A percentile compares a stretch with the other conserved stretches of the same genome.
Conservation (phyloP, 768 basidiomycete genomes). For the Boletus pseudopeckii region DNA sequence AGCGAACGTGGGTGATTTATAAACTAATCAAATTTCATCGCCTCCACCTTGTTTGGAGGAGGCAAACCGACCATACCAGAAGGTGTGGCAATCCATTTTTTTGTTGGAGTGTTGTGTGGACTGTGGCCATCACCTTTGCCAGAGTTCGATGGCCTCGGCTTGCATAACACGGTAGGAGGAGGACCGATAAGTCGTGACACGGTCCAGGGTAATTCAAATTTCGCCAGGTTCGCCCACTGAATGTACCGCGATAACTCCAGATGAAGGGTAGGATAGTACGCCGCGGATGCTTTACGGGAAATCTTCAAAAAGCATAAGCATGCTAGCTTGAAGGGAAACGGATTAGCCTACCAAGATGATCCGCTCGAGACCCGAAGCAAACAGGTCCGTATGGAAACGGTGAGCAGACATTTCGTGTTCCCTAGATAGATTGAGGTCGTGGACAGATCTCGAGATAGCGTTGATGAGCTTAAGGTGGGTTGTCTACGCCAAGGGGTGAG, state of each 20-base stretch:
- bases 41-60: constrained; percentile 41
- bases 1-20: background rate
- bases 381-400: constrained; percentile 81
- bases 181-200: constrained; percentile 74
- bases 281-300: constrained; percentile 89
- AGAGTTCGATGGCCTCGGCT: constrained; percentile 26
- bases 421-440: constrained; percentile 60
- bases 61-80: constrained; percentile 32
- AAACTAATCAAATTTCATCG: constrained; percentile 39
- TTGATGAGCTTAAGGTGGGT: constrained; percentile 87
- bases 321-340: background rate
- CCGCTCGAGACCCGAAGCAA: constrained; percentile 88
- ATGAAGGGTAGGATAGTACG: constrained; percentile 93
- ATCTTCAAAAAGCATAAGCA: constrained; percentile 49
- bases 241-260: constrained; percentile 92
- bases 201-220: constrained; percentile 78
- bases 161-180: constrained; percentile 65
- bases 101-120: constrained; percentile 24
- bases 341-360: constrained; percentile 69
- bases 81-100: constrained; percentile 18
- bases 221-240: constrained; percentile 56
- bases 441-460: constrained; percentile 62
- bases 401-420: constrained; percentile 76
- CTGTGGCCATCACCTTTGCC: constrained; percentile 13
- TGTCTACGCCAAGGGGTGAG: constrained; percentile 50